These are phyloP conservation scores for Crataegus laevigata DNA, from an alignment of 306 rosid genomes.

Conservation along the genomic window DNA sequence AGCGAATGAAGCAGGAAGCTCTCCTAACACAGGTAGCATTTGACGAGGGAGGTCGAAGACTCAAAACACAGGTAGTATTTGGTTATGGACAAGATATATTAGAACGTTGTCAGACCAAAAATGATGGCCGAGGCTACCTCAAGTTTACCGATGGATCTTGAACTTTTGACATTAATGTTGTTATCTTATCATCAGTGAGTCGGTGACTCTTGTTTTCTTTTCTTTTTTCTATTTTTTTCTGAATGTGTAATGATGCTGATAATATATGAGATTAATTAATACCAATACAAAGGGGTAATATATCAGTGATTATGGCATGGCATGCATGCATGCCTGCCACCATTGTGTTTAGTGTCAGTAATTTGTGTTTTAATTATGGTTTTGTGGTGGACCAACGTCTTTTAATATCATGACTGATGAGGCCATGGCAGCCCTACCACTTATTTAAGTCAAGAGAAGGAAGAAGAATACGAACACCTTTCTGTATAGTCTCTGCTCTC, in stretches of 20 bases:
- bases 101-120: background rate
- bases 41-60: too few relatives aligned
- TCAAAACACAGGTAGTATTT: too few relatives aligned
- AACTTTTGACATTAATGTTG: background rate
- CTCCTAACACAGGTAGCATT: background rate
- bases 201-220: background rate
- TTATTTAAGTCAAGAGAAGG: background rate
- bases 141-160: background rate
- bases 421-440: background rate
- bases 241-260: background rate
- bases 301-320: constrained; percentile 20
- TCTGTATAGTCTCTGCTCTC: background rate
- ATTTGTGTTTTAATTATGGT: constrained; percentile 1
- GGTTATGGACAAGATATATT: background rate
- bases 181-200: background rate
- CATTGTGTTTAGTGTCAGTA: background rate
- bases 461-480: background rate
- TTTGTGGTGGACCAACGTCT: background rate
- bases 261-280: background rate
- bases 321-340: constrained; percentile 20
- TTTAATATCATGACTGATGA: background rate
- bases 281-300: background rate
- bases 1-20: background rate
- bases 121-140: background rate
- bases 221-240: background rate